Evolutionary conservation across 2,329 filamentous ascomycete genomes (phyloP).

Genomic region (Aspergillus brunneoviolaceus): DNA sequence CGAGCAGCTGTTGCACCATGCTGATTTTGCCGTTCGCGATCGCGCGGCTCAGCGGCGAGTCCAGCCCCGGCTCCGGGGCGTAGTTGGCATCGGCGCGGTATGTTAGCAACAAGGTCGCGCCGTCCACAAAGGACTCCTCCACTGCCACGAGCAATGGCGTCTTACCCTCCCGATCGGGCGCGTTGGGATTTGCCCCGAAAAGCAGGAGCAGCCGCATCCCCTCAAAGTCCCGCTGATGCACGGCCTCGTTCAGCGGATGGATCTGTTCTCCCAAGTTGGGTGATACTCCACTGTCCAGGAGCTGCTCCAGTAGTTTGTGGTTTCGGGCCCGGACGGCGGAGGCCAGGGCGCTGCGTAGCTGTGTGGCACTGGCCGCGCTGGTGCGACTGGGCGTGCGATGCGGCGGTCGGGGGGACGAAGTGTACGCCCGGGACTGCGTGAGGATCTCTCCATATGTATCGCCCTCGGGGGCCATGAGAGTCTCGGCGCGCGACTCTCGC

Average conservation of each 20-base stretch:
- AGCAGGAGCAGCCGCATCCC: slow-evolving; percentile 56
- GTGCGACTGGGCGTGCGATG: slow-evolving; percentile 13
- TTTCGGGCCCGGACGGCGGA: slow-evolving; percentile 59
- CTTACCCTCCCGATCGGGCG: slow-evolving; percentile 48
- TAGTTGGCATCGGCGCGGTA: slow-evolving; percentile 63
- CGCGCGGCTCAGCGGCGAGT: slow-evolving; percentile 57
- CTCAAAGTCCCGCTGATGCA: slow-evolving; percentile 54
- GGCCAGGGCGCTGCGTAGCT: slow-evolving; percentile 42
- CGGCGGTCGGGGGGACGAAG: not conserved
- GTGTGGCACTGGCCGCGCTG: slow-evolving; percentile 7
- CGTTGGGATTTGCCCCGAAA: slow-evolving; percentile 60
- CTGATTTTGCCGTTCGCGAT: slow-evolving; percentile 55
- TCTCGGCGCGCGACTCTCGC: slow-evolving; percentile 2
- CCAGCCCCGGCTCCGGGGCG: slow-evolving; percentile 50
- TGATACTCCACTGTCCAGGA: slow-evolving; percentile 59
- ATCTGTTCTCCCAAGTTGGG: slow-evolving; percentile 50
- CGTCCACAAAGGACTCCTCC: slow-evolving; percentile 56
- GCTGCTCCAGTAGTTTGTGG: slow-evolving; percentile 57
- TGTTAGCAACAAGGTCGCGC: slow-evolving; percentile 60
- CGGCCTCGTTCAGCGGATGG: slow-evolving; percentile 55
- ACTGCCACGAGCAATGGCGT: slow-evolving; percentile 55
- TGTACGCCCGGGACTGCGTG: not conserved
- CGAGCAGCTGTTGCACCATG: slow-evolving; percentile 60
- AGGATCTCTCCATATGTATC: not conserved
- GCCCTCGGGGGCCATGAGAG: not conserved